A percentile compares a stretch with the other conserved stretches of the same genome.
phyloP scores from a whole-genome alignment of 306 rosid genomes.

The Castanospermum australe region DNA sequence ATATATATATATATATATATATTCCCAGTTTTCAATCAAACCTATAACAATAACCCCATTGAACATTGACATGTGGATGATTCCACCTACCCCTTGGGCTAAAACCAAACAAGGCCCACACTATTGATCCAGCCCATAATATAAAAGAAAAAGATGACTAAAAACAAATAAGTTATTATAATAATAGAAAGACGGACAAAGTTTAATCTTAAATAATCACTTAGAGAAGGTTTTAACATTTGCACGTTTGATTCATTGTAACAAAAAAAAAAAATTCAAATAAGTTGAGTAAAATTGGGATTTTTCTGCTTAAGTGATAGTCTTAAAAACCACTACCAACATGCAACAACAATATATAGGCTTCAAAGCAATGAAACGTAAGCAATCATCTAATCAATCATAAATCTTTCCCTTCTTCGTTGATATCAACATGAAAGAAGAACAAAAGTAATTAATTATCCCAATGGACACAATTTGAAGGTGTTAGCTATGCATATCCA shows the following conservation, averaged over 20 bases:
- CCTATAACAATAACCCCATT: neutral
- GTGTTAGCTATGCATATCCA: slow-evolving; percentile 8
- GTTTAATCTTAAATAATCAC: too few relatives aligned
- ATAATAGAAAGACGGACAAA: too few relatives aligned
- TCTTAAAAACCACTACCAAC: neutral
- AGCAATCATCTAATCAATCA: neutral
- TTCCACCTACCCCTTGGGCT: neutral
- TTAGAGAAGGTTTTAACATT: too few relatives aligned
- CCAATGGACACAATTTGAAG: neutral
- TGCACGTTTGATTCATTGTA: too few relatives aligned
- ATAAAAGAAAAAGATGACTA: too few relatives aligned
- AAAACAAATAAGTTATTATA: too few relatives aligned
- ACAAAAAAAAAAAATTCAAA: too few relatives aligned
- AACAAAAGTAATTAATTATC: neutral
- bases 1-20: too few relatives aligned
- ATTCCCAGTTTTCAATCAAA: neutral
- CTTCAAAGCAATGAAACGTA: slow-evolving; percentile 8
- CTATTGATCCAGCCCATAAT: neutral
- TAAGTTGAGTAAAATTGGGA: too few relatives aligned
- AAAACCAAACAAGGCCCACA: neutral
- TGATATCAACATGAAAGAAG: neutral
- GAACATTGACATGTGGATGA: neutral
- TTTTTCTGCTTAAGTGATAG: neutral
- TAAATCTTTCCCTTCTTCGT: neutral
- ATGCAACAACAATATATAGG: neutral